These are phyloP conservation scores for Galerina sulciceps DNA, from an alignment of 768 basidiomycete genomes.

Conservation along the genomic window DNA sequence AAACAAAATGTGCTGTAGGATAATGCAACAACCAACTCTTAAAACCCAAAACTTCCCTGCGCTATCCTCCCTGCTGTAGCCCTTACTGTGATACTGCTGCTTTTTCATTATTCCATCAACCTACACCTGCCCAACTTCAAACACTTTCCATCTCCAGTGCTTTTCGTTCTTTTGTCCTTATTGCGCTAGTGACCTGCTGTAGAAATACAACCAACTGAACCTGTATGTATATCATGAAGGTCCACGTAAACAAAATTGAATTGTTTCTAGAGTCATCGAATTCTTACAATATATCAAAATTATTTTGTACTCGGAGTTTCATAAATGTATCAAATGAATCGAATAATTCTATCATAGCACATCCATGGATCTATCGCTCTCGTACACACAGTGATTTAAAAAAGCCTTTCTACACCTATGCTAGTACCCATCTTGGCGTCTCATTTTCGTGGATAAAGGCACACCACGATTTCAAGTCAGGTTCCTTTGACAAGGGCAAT, in stretches of 20 bases:
- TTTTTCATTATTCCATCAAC: background rate
- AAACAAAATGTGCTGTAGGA: conserved; percentile 21
- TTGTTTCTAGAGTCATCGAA: conserved; percentile 1
- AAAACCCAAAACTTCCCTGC: background rate
- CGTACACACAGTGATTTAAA: too few relatives aligned
- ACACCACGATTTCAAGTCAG: too few relatives aligned
- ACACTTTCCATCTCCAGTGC: too few relatives aligned
- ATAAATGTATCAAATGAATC: too few relatives aligned
- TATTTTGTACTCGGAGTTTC: too few relatives aligned
- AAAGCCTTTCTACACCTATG: too few relatives aligned
- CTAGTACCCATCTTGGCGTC: too few relatives aligned
- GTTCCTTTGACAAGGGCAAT: too few relatives aligned
- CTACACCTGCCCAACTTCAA: background rate
- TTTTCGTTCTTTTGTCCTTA: background rate
- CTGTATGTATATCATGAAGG: conserved; percentile 8
- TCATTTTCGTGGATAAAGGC: too few relatives aligned
- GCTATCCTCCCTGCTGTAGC: background rate
- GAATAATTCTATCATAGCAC: too few relatives aligned
- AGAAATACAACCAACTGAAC: background rate
- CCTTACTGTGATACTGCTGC: conserved; percentile 4
- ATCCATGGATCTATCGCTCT: too few relatives aligned
- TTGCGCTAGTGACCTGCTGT: background rate
- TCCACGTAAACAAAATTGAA: background rate
- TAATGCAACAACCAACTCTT: conserved; percentile 10
- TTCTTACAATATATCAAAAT: too few relatives aligned